A percentile compares a stretch with the other conserved stretches of the same genome.
phyloP scores from a whole-genome alignment of 139 green algal species.

The Zygnema circumcarinatum region DNA sequence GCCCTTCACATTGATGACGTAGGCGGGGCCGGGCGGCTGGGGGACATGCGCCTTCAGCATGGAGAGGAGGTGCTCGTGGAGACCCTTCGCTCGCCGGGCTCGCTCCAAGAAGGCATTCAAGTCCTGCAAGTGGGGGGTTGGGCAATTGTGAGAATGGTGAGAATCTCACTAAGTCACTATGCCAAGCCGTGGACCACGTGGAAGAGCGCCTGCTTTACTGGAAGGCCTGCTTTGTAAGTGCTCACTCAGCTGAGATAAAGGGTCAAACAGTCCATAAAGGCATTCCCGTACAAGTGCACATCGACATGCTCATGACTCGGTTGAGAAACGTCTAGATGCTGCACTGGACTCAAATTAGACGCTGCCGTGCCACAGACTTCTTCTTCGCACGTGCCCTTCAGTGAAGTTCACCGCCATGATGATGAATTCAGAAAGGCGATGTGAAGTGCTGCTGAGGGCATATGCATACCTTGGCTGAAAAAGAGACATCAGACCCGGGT shows the following conservation, averaged over 20 bases:
- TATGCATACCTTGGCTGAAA: too few species aligned
- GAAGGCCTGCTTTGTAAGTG: too few species aligned
- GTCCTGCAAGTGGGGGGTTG: slow-evolving; percentile 7
- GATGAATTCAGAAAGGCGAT: too few species aligned
- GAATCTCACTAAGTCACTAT: not conserved
- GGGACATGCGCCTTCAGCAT: slow-evolving; percentile 1
- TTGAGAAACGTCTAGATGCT: too few species aligned
- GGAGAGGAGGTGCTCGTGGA: not conserved
- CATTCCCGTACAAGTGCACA: not conserved
- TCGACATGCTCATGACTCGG: slow-evolving; percentile 7
- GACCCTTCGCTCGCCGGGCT: not conserved
- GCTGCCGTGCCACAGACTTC: too few species aligned
- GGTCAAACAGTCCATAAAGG: not conserved
- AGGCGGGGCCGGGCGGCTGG: not conserved
- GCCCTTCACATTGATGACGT: not conserved
- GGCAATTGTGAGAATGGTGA: not conserved
- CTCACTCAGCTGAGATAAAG: not conserved
- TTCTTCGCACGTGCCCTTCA: too few species aligned
- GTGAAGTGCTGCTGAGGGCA: too few species aligned
- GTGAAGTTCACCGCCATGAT: too few species aligned
- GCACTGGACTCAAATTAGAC: too few species aligned
- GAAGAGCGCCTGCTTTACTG: too few species aligned
- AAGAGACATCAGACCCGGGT: too few species aligned
- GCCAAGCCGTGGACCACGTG: too few species aligned
- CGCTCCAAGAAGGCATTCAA: not conserved